Evolutionary conservation across 2,329 filamentous ascomycete species (phyloP).

Genomic region (Penicillium sp.): DNA sequence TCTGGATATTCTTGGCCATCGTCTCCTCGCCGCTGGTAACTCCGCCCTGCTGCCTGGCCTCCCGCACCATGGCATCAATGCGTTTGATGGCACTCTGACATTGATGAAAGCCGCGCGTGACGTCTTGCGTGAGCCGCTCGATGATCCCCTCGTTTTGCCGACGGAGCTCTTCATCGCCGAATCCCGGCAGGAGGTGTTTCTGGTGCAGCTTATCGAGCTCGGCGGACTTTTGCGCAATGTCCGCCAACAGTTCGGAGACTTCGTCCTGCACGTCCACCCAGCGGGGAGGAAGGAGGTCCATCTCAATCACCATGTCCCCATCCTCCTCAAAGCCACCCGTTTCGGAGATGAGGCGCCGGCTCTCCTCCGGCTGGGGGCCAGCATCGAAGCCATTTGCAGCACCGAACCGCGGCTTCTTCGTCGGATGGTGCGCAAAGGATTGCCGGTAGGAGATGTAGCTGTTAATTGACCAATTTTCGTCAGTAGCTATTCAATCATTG

Average conservation of each 20-base stretch:
- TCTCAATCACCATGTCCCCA: slow-evolving; percentile 93
- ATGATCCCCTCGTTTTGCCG: slow-evolving; percentile 82
- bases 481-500: slow-evolving; percentile 4
- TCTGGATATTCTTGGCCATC: slow-evolving; percentile 95
- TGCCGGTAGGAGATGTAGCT: slow-evolving; percentile 99
- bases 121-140: slow-evolving; percentile 80
- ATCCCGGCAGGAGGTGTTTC: slow-evolving; percentile 92
- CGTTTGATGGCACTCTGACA: slow-evolving; percentile 85
- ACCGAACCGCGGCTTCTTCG: slow-evolving; percentile 69
- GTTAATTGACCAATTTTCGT: slow-evolving; percentile 10
- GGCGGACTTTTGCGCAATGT: slow-evolving; percentile 76
- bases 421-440: slow-evolving; percentile 91
- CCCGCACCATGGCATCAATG: slow-evolving; percentile 79
- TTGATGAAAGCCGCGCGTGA: slow-evolving; percentile 81
- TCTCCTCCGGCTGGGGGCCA: slow-evolving; percentile 58
- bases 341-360: slow-evolving; percentile 76
- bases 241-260: slow-evolving; percentile 72
- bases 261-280: slow-evolving; percentile 96
- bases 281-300: slow-evolving; percentile 89
- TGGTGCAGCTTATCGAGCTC: slow-evolving; percentile 88
- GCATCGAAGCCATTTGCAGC: slow-evolving; percentile 57
- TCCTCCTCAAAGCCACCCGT: slow-evolving; percentile 67
- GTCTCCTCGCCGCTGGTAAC: slow-evolving; percentile 80
- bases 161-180: slow-evolving; percentile 91
- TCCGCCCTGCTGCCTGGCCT: slow-evolving; percentile 63